Percentiles rank a stretch among this genome's conserved stretches.
Conservation (phyloP, 75 land plant genomes). For the Pinus taeda region DNA sequence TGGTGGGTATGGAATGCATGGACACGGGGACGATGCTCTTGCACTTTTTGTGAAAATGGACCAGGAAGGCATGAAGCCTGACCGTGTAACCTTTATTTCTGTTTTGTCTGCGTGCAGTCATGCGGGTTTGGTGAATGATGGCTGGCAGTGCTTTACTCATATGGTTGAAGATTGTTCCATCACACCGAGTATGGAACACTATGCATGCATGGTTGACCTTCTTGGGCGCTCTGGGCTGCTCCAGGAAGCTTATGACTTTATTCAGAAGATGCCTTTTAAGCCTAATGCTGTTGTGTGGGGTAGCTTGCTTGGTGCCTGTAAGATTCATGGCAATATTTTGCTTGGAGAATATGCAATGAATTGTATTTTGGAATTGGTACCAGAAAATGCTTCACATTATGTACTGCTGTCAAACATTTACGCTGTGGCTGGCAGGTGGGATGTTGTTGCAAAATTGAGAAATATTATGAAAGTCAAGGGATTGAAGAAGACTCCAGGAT, state of each 20-base stretch:
- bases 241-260: conserved; percentile 26
- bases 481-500: conserved; percentile 23
- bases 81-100: conserved; percentile 25
- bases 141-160: conserved; percentile 10
- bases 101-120: conserved; percentile 36
- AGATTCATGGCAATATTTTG: conserved; percentile 11
- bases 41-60: conserved; percentile 28
- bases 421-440: conserved; percentile 26
- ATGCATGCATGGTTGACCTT: conserved; percentile 36
- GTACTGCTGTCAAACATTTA: conserved; percentile 32
- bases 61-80: conserved; percentile 17
- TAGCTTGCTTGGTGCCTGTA: conserved; percentile 40
- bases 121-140: conserved; percentile 28
- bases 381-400: conserved; percentile 20
- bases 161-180: conserved; percentile 19
- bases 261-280: conserved; percentile 12
- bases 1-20: conserved; percentile 35
- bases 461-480: conserved; percentile 13
- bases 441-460: conserved; percentile 15
- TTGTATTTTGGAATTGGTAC: conserved; percentile 17
- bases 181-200: conserved; percentile 28
- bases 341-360: conserved; percentile 23
- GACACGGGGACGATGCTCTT: conserved; percentile 15
- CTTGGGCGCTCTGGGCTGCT: conserved; percentile 32
- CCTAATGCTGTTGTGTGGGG: conserved; percentile 10